Conservation (phyloP, 805 yeast genomes). For the Tetrapisispora pingtungensis region DNA sequence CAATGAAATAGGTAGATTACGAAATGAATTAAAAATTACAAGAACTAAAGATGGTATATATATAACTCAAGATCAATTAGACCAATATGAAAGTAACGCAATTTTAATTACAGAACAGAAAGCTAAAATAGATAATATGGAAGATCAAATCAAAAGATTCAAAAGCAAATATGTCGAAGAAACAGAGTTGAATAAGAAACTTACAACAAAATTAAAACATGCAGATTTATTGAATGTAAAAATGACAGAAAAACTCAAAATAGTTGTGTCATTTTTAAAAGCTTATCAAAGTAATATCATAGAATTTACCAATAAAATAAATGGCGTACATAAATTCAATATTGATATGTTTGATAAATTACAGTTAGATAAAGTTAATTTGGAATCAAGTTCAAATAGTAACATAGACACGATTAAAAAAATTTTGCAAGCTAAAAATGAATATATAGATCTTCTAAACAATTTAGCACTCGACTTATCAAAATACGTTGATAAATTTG, state of each 20-base stretch:
- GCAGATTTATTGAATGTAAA: constrained; percentile 7
- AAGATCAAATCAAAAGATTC: constrained; percentile 36
- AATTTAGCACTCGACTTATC: constrained; percentile 6
- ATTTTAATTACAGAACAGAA: constrained; percentile 43
- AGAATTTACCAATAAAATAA: constrained; percentile 10
- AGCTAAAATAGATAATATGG: constrained; percentile 37
- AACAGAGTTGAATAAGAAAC: constrained; percentile 18
- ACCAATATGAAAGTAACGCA: constrained; percentile 37
- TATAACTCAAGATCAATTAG: constrained; percentile 38
- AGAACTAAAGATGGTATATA: constrained; percentile 49
- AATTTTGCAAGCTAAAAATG: constrained; percentile 5
- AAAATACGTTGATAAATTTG: constrained; percentile 4
- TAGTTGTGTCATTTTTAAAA: constrained; percentile 9
- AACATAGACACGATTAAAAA: constrained; percentile 9
- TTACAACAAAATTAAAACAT: constrained; percentile 13
- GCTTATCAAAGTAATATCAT: constrained; percentile 12
- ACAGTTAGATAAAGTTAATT: constrained; percentile 8
- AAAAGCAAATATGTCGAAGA: constrained; percentile 34
- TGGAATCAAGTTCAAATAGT: constrained; percentile 11
- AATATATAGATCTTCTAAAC: constrained; percentile 3
- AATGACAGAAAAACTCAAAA: background rate
- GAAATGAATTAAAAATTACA: constrained; percentile 53
- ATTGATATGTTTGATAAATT: constrained; percentile 8
- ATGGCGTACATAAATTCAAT: constrained; percentile 11
- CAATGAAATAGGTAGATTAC: constrained; percentile 44